Percentiles rank a stretch among this genome's conserved stretches.
Evolutionary conservation across 305 asterid species (phyloP).

Genomic region (Ilex paraguariensis): DNA sequence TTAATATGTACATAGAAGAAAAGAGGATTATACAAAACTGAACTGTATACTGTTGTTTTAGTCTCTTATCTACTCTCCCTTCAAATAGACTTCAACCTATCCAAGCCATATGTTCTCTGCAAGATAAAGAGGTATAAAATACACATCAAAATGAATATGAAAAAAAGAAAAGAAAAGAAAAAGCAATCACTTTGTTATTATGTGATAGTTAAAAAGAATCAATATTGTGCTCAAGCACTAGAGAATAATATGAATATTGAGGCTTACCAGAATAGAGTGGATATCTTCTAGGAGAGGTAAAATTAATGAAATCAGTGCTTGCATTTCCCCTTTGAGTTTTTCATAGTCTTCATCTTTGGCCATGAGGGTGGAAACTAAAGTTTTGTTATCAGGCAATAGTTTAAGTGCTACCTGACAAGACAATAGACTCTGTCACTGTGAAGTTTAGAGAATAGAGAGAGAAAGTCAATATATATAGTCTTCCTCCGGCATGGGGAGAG

Average conservation of each 20-base stretch:
- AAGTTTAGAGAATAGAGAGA: no score
- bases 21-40: neutral
- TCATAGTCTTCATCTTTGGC: constrained; percentile 22
- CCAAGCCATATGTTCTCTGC: constrained; percentile 34
- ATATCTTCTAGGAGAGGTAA: constrained; percentile 28
- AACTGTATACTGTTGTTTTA: neutral
- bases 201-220: neutral
- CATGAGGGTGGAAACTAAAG: constrained; percentile 26
- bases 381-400: constrained; percentile 31
- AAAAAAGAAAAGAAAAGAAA: neutral
- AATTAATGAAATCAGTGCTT: constrained; percentile 25
- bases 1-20: neutral
- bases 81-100: constrained; percentile 32
- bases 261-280: constrained; percentile 28
- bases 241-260: neutral
- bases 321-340: constrained; percentile 25
- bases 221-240: neutral
- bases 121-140: neutral
- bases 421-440: neutral
- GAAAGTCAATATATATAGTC: no score
- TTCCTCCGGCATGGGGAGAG: no score
- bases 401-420: constrained; percentile 34
- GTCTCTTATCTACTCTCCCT: neutral
- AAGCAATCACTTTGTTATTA: neutral
- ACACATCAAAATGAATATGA: no score